Percentiles rank a stretch among this genome's conserved stretches.
These are phyloP conservation scores for Graphilbum ipis-grandicollis DNA, from an alignment of 2,329 filamentous ascomycete genomes.

Conservation along the genomic window DNA sequence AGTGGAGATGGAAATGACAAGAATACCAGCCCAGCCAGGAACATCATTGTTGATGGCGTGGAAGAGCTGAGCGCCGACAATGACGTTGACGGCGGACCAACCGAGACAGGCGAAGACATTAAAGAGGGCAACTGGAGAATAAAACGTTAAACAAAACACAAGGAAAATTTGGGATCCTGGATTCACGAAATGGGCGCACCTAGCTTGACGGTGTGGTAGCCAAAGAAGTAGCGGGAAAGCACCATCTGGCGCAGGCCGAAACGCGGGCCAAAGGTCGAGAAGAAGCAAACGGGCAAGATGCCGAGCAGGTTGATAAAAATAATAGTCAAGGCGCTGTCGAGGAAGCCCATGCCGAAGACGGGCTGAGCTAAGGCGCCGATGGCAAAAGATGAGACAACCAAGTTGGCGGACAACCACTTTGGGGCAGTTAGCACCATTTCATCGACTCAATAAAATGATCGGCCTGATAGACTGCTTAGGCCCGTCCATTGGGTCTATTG, in stretches of 20 bases:
- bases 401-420: constrained; percentile 62
- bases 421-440: neutral
- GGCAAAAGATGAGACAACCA: constrained; percentile 62
- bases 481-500: too few species aligned
- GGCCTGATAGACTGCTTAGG: too few species aligned
- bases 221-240: constrained; percentile 42
- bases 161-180: too few species aligned
- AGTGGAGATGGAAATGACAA: constrained; percentile 54
- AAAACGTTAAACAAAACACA: too few species aligned
- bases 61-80: constrained; percentile 64
- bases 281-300: constrained; percentile 34
- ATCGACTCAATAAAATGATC: too few species aligned
- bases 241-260: constrained; percentile 44
- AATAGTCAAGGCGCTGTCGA: constrained; percentile 54
- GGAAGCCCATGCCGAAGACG: constrained; percentile 52
- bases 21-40: constrained; percentile 56
- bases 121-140: constrained; percentile 48
- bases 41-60: constrained; percentile 53
- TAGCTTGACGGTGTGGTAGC: constrained; percentile 46
- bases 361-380: constrained; percentile 55
- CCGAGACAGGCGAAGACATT: constrained; percentile 56
- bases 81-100: constrained; percentile 62
- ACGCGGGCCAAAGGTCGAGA: constrained; percentile 35
- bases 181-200: too few species aligned
- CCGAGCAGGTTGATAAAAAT: constrained; percentile 61